Base-by-base conservation (phyloP, 805 yeast genomes). In the Candida sphagnicola region DNA sequence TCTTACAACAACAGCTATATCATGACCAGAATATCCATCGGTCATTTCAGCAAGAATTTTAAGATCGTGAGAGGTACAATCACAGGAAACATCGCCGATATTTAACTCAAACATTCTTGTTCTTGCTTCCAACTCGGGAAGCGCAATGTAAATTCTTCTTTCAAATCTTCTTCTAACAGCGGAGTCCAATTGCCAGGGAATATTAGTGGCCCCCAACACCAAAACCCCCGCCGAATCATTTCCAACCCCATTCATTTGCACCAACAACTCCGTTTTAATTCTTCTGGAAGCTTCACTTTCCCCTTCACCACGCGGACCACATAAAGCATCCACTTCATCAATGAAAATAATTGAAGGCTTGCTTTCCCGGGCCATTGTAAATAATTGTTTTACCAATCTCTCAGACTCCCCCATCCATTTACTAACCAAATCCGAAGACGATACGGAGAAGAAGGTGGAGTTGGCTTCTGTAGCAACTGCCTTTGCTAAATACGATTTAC, bases 391-490 rank as follows among this genome's bases (percentile, higher is more conserved):
- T 18, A 93, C 98, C 41, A 93, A 76, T 62, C 98, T 80, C 62
- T 93, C 99, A 18, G 95, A 82, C 61, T 93, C 99, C 52, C 99
- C 99, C 97, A 91, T 91, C 99, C 99, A 93, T 62, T 93, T 93
- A 48, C 95, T 84, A 3, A 93, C 98, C 52, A 93, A 74, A 61
- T 93, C 99, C 11, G 95, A 85, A 0, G 96, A 88, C n/a, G 95
- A 84, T 1, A 93, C 95, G 2, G 96, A 85, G 64, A 93, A 93
- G 53, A 93, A 93, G 0, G 99, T 93, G 0, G 97, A 87, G 59
- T 91, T 89, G 35, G 98, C 96, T 54, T 93, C 99, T 0, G 99
- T 93, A 18, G 99, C 99, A 6, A 93, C 98, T 0, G 99, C 99
- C 59, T 93, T 93, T 8, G 99, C 99, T 42, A 93, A 68, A 56